Evolutionary conservation across 2,329 filamentous ascomycete species (phyloP), one percentile per base, ranked within the genome.

Genomic region (Neonectria neomacrospora): DNA sequence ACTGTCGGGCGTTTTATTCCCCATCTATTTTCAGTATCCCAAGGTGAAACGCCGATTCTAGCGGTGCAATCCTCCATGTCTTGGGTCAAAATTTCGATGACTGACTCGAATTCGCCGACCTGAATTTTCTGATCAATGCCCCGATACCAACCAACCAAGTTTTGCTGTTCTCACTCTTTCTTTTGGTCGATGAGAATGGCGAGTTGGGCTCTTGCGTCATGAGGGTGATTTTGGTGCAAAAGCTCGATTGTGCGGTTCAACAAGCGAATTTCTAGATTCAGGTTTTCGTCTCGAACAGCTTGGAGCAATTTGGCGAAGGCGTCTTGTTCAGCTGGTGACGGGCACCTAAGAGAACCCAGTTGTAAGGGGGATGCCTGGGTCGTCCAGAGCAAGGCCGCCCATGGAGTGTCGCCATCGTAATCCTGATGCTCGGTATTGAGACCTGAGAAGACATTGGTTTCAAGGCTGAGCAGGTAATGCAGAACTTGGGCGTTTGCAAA

Each of bases 281-380:
- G 4, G 7, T 63, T 63, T 30, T 54, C 42, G 5, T 63, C 20
- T 12, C 54, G 54, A 20, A 63, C 50, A 9, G 23, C 60, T 12
- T 32, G 42, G 28, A 54, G 54, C 5, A 58, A 23, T 14, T 44
- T 9, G 5, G 44, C 54, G 14, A 58, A 58, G 1, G 7, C 3
- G 1, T 54, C 0, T 42, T 58, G 34, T 30, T 63, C 32, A 1
- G 22, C 11, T 2, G 11, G 7, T 1, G 12, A 18, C 1, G 55
- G 50, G 3, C 47, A 30, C 37, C 48, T 22, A 3, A 7, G 1
- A 0, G 0, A 2, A 26, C 8, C 23, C 22, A 2, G 18, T n/a
- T 26, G 9, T 34, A 20, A 30, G 11, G 12, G 30, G 11, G 14
- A 8, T 14, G 6, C 11, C 3, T 14, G 28, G 5, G 20, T 23